Percentiles rank a stretch among this genome's conserved stretches.
phyloP scores from a whole-genome alignment of 106 monocot genomes.

The Acorus gramineus region DNA sequence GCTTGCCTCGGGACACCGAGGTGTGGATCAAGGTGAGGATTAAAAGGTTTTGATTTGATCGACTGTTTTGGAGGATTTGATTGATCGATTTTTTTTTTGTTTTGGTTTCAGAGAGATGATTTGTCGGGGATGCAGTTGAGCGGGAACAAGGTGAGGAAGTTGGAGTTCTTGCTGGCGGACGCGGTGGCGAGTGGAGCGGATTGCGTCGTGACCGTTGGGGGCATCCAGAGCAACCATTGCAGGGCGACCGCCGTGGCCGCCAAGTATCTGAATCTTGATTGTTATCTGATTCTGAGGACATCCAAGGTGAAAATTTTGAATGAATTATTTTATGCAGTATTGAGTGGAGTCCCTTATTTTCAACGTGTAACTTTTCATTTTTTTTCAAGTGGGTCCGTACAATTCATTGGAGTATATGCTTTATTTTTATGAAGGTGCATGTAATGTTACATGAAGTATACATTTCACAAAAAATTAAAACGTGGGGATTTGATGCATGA shows the following conservation, averaged over 20 bases:
- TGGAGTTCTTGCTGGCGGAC: conserved; percentile 90
- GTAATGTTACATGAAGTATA: no score
- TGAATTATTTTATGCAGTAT: neutral
- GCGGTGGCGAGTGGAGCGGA: conserved; percentile 76
- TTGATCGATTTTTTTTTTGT: no score
- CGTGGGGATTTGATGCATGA: no score
- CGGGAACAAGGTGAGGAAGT: conserved; percentile 96
- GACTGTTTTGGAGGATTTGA: conserved; percentile 5
- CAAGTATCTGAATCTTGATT: conserved; percentile 85
- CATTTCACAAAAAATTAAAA: no score
- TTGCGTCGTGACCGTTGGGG: conserved; percentile 87
- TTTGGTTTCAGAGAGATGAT: conserved; percentile 61
- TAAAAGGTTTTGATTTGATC: neutral
- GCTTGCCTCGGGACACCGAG: conserved; percentile 73
- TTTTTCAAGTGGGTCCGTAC: no score
- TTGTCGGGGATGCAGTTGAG: conserved; percentile 96
- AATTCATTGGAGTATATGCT: no score
- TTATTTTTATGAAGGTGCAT: no score
- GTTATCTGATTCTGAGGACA: conserved; percentile 86
- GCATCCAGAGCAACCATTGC: conserved; percentile 97
- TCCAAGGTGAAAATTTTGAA: conserved; percentile 49
- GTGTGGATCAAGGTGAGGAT: conserved; percentile 85
- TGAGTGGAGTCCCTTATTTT: no score
- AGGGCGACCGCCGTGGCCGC: conserved; percentile 96
- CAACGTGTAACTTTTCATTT: no score